Percentiles rank a stretch among this genome's conserved stretches.
Conservation (phyloP, 2,329 filamentous ascomycete genomes). For the Venturia effusa region DNA sequence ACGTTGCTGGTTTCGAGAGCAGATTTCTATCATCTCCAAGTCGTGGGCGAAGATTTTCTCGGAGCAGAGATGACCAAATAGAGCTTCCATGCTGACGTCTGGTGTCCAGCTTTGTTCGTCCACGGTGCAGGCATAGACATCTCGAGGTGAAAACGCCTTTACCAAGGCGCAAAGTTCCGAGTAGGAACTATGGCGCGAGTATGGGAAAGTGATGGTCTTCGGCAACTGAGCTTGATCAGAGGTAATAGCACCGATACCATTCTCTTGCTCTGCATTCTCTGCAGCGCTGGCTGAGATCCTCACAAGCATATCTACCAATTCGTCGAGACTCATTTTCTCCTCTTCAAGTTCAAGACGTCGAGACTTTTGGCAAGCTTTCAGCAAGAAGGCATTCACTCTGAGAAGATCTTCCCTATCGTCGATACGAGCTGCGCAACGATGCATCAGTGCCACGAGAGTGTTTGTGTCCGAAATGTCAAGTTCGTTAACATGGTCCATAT, state of each 20-base stretch:
- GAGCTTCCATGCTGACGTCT: constrained; percentile 48
- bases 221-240: constrained; percentile 16
- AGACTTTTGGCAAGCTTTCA: background rate
- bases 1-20: background rate
- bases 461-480: constrained; percentile 35
- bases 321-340: constrained; percentile 15
- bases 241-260: constrained; percentile 16
- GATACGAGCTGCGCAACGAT: constrained; percentile 20
- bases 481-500: constrained; percentile 58
- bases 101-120: constrained; percentile 53
- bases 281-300: background rate
- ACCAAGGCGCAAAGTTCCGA: constrained; percentile 65
- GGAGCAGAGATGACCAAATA: constrained; percentile 53
- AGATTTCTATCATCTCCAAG: constrained; percentile 5
- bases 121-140: constrained; percentile 72
- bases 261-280: constrained; percentile 16
- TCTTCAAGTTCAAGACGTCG: background rate
- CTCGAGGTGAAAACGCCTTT: constrained; percentile 54
- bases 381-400: constrained; percentile 26
- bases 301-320: constrained; percentile 19
- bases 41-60: constrained; percentile 8
- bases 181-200: constrained; percentile 83
- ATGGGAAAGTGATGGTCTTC: constrained; percentile 53
- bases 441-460: background rate
- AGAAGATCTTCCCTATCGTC: constrained; percentile 23